Evolutionary conservation across 768 basidiomycete species (phyloP).

Genomic region (Leucocoprinus sp.): DNA sequence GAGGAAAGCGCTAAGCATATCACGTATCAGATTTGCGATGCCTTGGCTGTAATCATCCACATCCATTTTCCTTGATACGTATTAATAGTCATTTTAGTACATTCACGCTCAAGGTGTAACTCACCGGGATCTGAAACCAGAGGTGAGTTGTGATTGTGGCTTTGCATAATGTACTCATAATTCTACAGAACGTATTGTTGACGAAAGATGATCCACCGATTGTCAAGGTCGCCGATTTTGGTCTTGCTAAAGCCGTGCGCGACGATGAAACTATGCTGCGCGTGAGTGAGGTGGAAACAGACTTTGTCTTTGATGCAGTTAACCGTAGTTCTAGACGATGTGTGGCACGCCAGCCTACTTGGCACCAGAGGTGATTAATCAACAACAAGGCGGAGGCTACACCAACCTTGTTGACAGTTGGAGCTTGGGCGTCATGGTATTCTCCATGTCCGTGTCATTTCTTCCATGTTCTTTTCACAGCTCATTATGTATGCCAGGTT

Average conservation of each 20-base stretch:
- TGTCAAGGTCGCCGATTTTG: conserved; percentile 94
- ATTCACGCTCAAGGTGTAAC: conserved; percentile 71
- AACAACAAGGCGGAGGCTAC: conserved; percentile 63
- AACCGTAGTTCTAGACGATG: conserved; percentile 55
- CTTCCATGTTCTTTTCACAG: neutral
- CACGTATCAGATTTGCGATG: conserved; percentile 78
- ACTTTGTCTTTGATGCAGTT: conserved; percentile 1
- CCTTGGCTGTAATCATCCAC: conserved; percentile 45
- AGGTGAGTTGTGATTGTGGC: conserved; percentile 32
- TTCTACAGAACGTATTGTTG: conserved; percentile 71
- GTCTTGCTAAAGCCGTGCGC: conserved; percentile 87
- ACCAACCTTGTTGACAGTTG: conserved; percentile 89
- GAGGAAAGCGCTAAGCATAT: conserved; percentile 59
- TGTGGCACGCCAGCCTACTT: conserved; percentile 95
- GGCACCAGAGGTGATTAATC: conserved; percentile 83
- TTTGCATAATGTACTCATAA: neutral
- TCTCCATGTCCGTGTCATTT: conserved; percentile 58
- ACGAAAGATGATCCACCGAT: conserved; percentile 58
- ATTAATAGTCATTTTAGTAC: conserved; percentile 29
- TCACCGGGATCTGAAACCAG: conserved; percentile 92
- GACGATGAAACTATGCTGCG: conserved; percentile 60
- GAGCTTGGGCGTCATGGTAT: conserved; percentile 94
- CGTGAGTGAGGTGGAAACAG: conserved; percentile 31
- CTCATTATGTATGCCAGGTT: conserved; percentile 39
- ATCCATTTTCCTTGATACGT: neutral